phyloP scores from a whole-genome alignment of 179 eudicot genomes.

The Amaranthus tricolor region DNA sequence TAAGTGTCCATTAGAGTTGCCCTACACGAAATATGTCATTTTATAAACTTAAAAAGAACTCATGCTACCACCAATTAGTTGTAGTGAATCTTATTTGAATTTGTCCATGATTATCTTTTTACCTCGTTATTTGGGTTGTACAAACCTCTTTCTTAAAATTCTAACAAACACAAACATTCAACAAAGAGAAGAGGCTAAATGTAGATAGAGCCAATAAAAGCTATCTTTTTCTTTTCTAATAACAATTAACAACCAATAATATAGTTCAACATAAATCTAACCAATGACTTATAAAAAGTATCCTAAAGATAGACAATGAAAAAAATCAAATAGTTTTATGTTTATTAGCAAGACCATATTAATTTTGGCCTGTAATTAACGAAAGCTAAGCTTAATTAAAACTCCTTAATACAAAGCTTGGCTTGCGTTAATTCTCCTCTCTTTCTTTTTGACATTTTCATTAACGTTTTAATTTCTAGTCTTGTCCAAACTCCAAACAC shows the following conservation, averaged over 20 bases:
- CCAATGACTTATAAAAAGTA: constrained; percentile 24
- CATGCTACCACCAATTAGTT: no score
- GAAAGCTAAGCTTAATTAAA: constrained; percentile 17
- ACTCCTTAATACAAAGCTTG: constrained; percentile 11
- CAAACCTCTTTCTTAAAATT: no score
- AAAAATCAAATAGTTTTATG: neutral
- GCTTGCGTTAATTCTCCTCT: constrained; percentile 25
- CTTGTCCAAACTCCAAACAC: constrained; percentile 15
- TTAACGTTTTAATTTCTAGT: constrained; percentile 1
- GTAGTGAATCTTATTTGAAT: no score
- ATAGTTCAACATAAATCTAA: neutral
- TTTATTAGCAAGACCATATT: constrained; percentile 24
- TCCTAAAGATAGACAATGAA: constrained; percentile 18
- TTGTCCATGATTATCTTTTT: no score
- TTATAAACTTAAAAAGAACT: neutral
- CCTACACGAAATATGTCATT: no score
- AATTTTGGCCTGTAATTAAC: constrained; percentile 25
- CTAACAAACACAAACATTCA: neutral
- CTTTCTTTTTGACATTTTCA: neutral
- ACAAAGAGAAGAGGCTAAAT: neutral
- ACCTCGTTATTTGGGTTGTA: neutral
- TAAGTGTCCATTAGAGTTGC: no score
- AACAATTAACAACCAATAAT: neutral
- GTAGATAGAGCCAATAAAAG: neutral
- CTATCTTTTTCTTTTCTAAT: neutral